Base-by-base conservation (phyloP, 257 asterid species). In the Phtheirospermum japonicum region DNA sequence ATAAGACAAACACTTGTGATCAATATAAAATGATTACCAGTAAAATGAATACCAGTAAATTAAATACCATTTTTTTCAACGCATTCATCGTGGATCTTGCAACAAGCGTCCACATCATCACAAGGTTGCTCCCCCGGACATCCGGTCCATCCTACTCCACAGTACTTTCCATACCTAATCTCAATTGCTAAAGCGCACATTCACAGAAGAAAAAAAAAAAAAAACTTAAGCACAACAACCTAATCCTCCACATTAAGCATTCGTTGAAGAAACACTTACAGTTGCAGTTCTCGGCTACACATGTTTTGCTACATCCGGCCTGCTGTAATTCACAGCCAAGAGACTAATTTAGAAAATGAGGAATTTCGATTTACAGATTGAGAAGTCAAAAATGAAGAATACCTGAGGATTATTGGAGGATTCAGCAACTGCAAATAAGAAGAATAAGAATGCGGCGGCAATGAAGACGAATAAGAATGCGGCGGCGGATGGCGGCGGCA, bases 51-150 rank as follows among this genome's bases (percentile, higher is more conserved):
- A 90, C 98, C 98, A 0, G n/a, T n/a, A n/a, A 50, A 50, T 26
- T 26, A 59, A n/a, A 42, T 80, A 90, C 98, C 98, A 0, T 81
- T 58, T 56, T 79, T 16, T 74, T 67, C 83, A 6, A 83, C 85
- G 62, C 94, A 85, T 7, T 77, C 80, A 62, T 85, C 94, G 16
- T 85, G 94, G 60, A 78, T 70, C 73, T 79, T 59, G 61, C 90
- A 85, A 67, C 94, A 83, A 57, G 84, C 84, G 68, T 83, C 90
- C 42, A 85, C 73, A 67, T 85, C 88, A 74, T 83, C 90, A 56
- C 94, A 85, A 46, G 94, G 94, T 61, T 79, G 78, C 79, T 85
- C 94, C n/a, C 90, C 94, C 0, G 81, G 73, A 60, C 94, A 85
- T 16, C 94, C 94, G 7, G 80, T 75, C 85, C 84, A 82, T 26